A percentile compares a stretch with the other conserved stretches of the same genome.
Evolutionary conservation across 78 protist genomes (phyloP).

Genomic region (Mantamonas sphyraenae): DNA sequence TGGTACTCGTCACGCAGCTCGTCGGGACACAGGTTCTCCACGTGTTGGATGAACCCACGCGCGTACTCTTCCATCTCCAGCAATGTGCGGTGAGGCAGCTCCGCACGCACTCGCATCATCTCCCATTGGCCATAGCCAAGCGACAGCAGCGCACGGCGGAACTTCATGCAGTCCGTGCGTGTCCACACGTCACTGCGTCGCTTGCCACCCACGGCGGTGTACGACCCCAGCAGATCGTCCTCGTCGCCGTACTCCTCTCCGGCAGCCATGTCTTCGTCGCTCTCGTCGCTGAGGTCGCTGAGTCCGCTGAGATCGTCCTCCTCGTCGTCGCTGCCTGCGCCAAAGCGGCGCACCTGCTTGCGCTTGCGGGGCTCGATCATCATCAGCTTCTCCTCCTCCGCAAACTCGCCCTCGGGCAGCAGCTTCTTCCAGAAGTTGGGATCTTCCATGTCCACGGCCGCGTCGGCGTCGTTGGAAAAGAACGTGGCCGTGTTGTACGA

Average conservation of each 20-base stretch:
- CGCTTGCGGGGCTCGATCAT: background rate
- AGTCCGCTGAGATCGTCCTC: background rate
- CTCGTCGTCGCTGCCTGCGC: background rate
- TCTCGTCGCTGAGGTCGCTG: background rate
- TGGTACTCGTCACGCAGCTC: background rate
- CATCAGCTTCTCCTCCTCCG: background rate
- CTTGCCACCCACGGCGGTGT: background rate
- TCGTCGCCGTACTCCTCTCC: too few species aligned
- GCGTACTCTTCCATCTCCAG: background rate
- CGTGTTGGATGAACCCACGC: background rate
- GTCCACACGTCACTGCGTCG: background rate
- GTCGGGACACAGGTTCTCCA: background rate
- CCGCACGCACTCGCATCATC: background rate
- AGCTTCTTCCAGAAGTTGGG: conserved; percentile 64
- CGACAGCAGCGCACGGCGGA: background rate
- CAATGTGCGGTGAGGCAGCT: background rate
- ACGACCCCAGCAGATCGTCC: too few species aligned
- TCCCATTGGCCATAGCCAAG: background rate
- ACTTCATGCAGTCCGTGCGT: background rate
- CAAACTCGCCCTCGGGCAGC: too few species aligned
- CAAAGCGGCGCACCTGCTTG: background rate
- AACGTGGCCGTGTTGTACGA: conserved; percentile 54
- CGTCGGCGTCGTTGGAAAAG: conserved; percentile 12
- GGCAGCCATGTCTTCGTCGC: background rate
- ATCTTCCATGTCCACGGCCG: conserved; percentile 50